Base-by-base conservation (phyloP, 768 basidiomycete species). In the Leccinum variicolor region DNA sequence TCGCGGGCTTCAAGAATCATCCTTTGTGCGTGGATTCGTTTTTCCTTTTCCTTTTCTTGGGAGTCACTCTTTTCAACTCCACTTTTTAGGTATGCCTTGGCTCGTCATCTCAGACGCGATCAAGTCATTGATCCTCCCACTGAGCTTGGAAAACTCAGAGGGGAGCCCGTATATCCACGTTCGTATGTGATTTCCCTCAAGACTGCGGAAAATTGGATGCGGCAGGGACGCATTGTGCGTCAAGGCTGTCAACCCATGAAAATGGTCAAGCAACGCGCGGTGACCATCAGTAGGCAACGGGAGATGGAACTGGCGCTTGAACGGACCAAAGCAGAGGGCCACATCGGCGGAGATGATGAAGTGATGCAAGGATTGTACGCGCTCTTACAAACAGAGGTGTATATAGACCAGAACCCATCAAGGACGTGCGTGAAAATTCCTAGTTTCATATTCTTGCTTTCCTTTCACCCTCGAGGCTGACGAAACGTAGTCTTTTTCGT, bases 1-100 rank as follows among this genome's bases (percentile, higher is more conserved):
- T 98, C 54, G 78, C 81, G 28, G 97, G 94, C 2, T 98, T 98
- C 83, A 98, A 98, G 71, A 89, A 92, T 66, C 97, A 99, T 74
- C 94, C 95, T 5, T 68, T 96, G 89, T 96, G 23, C 58, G 66
- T 63, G 31, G 50, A 45, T 13, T 47, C 36, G 1, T 15, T 33
- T 50, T 13, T 8, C 25, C 13, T 15, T 19, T 45, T 17, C 31
- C 25, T 33, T 45, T 66, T 62, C 56, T 62, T 57, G 28, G 31
- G 25, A 48, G 49, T 55, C 45, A 52, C 52, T 25, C 31, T 63
- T 21, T 50, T 58, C 33, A 33, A n/a, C 10, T 39, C 48, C 41
- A 31, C 21, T 56, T 28, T 60, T 46, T 63, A 92, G 92, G 65
- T 94, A 92, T 70, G 88, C 89, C 17, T 84, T 98, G 29, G 79